A percentile compares a stretch with the other conserved stretches of the same genome.
phyloP scores from a whole-genome alignment of 306 rosid genomes.

The Calophaca sinica region DNA sequence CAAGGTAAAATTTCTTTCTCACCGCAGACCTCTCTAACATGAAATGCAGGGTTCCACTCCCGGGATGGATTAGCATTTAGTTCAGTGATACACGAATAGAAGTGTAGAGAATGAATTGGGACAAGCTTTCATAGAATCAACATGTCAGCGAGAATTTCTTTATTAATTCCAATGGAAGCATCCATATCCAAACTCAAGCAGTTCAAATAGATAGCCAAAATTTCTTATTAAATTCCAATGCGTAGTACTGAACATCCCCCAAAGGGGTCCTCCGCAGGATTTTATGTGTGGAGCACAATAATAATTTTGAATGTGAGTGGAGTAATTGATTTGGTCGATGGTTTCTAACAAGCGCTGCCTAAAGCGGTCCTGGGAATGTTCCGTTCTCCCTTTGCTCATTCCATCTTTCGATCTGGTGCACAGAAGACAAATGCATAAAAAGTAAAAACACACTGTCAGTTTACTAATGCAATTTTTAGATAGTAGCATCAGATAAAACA shows the following conservation, averaged over 20 bases:
- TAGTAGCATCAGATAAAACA: too few species aligned
- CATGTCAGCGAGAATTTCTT: background rate
- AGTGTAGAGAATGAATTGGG: background rate
- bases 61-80: too few species aligned
- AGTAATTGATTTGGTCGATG: slow-evolving; percentile 12
- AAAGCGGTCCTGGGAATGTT: slow-evolving; percentile 93
- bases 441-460: too few species aligned
- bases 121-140: background rate
- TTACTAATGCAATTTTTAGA: background rate
- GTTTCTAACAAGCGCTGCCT: slow-evolving; percentile 46
- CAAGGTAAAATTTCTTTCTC: too few species aligned
- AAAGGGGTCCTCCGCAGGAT: slow-evolving; percentile 47
- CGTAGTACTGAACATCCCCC: slow-evolving; percentile 49
- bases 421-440: slow-evolving; percentile 14
- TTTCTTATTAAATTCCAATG: slow-evolving; percentile 65
- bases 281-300: slow-evolving; percentile 38
- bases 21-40: too few species aligned
- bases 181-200: slow-evolving; percentile 17
- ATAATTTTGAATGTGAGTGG: slow-evolving; percentile 37
- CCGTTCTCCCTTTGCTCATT: slow-evolving; percentile 95
- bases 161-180: slow-evolving; percentile 29
- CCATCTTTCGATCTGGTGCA: slow-evolving; percentile 81
- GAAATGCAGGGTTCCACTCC: too few species aligned
- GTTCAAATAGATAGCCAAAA: slow-evolving; percentile 50
- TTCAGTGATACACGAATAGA: too few species aligned